Evolutionary conservation across 2,329 filamentous ascomycete species (phyloP).

Genomic region (Ceratocystis ficicola): DNA sequence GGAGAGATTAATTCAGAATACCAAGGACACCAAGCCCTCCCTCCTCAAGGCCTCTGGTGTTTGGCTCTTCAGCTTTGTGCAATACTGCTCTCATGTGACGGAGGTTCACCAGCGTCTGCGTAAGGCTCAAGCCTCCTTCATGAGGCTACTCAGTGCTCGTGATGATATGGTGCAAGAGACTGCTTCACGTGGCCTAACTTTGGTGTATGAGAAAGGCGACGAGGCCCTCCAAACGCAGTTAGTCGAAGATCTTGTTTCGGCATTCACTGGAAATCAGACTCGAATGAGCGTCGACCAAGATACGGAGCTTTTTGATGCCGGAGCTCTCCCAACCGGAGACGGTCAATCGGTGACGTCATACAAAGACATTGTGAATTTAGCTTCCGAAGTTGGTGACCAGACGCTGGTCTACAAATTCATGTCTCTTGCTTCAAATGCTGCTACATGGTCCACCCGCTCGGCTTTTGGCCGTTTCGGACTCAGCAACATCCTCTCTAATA

Average conservation of each 20-base stretch:
- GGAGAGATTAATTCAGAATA: constrained; percentile 63
- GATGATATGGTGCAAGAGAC: constrained; percentile 95
- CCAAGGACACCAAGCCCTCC: constrained; percentile 74
- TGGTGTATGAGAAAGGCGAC: constrained; percentile 90
- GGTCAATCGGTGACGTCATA: constrained; percentile 87
- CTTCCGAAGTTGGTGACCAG: constrained; percentile 92
- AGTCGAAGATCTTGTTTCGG: constrained; percentile 74
- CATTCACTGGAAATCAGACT: constrained; percentile 68
- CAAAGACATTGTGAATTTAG: constrained; percentile 92
- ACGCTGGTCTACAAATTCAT: constrained; percentile 98
- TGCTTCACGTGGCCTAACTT: constrained; percentile 74
- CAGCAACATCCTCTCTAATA: constrained; percentile 81
- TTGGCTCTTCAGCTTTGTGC: constrained; percentile 84
- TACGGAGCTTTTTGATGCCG: constrained; percentile 86
- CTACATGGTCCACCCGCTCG: constrained; percentile 93
- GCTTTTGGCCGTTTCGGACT: constrained; percentile 91
- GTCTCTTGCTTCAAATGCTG: constrained; percentile 89
- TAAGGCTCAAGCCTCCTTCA: constrained; percentile 76
- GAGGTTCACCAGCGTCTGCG: constrained; percentile 63
- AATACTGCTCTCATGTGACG: constrained; percentile 71
- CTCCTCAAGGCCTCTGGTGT: constrained; percentile 86
- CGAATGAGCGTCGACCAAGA: constrained; percentile 76
- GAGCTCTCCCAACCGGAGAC: constrained; percentile 78
- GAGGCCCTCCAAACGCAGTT: constrained; percentile 66
- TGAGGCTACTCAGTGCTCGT: constrained; percentile 70